phyloP scores from a whole-genome alignment of 192 early-diverging fungal species.

The Rhizoclosmatium globosum region DNA sequence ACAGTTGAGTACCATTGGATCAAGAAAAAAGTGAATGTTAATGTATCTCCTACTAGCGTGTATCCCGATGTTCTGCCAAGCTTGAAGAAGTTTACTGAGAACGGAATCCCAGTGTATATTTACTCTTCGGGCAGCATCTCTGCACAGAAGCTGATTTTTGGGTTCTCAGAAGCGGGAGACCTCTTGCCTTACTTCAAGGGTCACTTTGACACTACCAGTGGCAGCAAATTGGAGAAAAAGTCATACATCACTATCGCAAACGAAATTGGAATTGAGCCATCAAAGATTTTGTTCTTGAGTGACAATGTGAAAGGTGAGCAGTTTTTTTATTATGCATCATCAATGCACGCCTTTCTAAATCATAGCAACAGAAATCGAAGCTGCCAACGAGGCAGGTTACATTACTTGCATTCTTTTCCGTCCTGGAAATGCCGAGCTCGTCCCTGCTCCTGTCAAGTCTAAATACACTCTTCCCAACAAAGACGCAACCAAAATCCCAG shows the following conservation, averaged over 20 bases:
- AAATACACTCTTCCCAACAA: background rate
- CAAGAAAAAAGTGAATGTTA: too few species aligned
- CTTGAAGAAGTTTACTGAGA: constrained; percentile 72
- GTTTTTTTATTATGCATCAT: background rate
- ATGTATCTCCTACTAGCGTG: background rate
- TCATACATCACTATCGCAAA: constrained; percentile 82
- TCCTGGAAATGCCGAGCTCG: constrained; percentile 77
- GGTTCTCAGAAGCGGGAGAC: constrained; percentile 22
- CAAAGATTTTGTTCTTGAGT: constrained; percentile 83
- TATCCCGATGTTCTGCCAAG: constrained; percentile 67
- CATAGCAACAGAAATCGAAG: constrained; percentile 69
- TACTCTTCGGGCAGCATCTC: constrained; percentile 96
- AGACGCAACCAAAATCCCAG: constrained; percentile 14
- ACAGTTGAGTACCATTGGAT: constrained; percentile 60
- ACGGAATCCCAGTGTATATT: constrained; percentile 79
- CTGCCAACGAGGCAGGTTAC: constrained; percentile 77
- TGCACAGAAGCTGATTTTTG: constrained; percentile 95
- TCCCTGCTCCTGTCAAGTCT: background rate
- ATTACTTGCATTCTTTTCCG: constrained; percentile 75
- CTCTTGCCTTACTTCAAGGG: constrained; percentile 73
- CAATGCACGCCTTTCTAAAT: background rate
- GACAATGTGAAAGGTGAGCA: constrained; percentile 81
- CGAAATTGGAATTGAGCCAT: constrained; percentile 62
- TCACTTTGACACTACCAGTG: constrained; percentile 94
- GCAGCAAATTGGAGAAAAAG: constrained; percentile 71